These are phyloP conservation scores for Whalleya microplaca DNA, from an alignment of 2,329 filamentous ascomycete species.

Conservation along the genomic window DNA sequence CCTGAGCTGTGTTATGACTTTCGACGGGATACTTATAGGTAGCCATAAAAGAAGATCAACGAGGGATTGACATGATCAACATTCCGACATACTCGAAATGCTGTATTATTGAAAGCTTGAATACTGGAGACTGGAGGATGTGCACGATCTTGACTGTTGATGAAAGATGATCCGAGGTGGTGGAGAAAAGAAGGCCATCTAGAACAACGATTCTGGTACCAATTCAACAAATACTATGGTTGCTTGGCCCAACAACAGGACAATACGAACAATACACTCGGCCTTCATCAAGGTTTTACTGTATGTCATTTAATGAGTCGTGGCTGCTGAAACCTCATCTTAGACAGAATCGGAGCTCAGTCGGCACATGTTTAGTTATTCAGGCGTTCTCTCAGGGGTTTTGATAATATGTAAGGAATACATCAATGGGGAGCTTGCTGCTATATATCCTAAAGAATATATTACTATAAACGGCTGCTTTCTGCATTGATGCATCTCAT, in stretches of 20 bases:
- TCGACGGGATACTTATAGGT: background rate
- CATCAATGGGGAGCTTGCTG: background rate
- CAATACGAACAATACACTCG: background rate
- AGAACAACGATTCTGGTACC: background rate
- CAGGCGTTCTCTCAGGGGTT: background rate
- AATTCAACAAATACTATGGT: background rate
- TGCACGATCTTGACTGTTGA: constrained; percentile 27
- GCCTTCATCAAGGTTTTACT: no score
- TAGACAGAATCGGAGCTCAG: background rate
- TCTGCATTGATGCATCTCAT: background rate
- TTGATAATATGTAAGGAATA: background rate
- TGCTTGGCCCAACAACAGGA: background rate
- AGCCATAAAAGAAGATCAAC: background rate
- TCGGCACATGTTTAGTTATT: background rate
- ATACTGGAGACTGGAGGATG: constrained; percentile 31
- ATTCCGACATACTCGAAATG: constrained; percentile 16
- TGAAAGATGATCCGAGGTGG: constrained; percentile 6
- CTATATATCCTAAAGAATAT: background rate
- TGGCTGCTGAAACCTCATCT: background rate
- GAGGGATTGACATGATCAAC: constrained; percentile 17
- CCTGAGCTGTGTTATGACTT: background rate
- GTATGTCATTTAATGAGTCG: no score
- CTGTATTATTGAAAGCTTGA: constrained; percentile 32
- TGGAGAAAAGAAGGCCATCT: background rate
- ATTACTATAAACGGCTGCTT: background rate